phyloP scores from a whole-genome alignment of 371 early-diverging fungal genomes.

The Dinochytrium kinnereticum region DNA sequence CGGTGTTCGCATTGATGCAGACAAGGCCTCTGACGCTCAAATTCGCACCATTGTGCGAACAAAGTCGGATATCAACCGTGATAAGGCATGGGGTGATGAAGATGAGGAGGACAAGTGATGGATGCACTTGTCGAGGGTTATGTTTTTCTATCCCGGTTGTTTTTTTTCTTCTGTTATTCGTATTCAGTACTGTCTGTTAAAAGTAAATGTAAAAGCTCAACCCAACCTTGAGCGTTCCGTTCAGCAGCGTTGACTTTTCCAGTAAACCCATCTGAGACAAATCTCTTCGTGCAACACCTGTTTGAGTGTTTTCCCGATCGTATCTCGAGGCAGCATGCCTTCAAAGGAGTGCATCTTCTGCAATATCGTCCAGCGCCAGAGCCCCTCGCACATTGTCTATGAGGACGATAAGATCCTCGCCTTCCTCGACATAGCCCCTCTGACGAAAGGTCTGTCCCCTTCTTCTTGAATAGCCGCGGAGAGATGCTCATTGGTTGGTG shows the following conservation, averaged over 20 bases:
- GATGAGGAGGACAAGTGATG: slow-evolving; percentile 10
- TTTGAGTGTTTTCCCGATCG: too few species aligned
- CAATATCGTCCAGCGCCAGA: slow-evolving; percentile 20
- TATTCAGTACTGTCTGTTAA: too few species aligned
- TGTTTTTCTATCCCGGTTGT: too few species aligned
- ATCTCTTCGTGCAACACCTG: too few species aligned
- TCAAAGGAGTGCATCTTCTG: slow-evolving; percentile 30
- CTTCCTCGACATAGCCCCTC: slow-evolving; percentile 32
- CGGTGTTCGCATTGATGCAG: slow-evolving; percentile 46
- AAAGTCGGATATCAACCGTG: slow-evolving; percentile 14
- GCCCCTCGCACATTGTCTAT: slow-evolving; percentile 25
- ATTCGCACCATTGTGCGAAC: slow-evolving; percentile 9
- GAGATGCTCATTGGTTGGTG: neutral
- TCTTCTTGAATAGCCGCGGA: too few species aligned
- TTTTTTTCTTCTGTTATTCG: too few species aligned
- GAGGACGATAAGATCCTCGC: slow-evolving; percentile 34
- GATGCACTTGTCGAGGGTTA: too few species aligned
- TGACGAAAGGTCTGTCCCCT: slow-evolving; percentile 21
- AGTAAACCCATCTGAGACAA: too few species aligned
- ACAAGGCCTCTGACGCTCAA: slow-evolving; percentile 37
- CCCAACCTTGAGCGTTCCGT: too few species aligned
- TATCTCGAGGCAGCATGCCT: too few species aligned
- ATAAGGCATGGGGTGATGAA: neutral
- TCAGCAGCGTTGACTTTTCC: too few species aligned
- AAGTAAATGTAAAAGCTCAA: too few species aligned